Percentiles rank a stretch among this genome's conserved stretches.
Evolutionary conservation across 495 filamentous ascomycete genomes (phyloP).

Genomic region (Penicillium waksmanii): DNA sequence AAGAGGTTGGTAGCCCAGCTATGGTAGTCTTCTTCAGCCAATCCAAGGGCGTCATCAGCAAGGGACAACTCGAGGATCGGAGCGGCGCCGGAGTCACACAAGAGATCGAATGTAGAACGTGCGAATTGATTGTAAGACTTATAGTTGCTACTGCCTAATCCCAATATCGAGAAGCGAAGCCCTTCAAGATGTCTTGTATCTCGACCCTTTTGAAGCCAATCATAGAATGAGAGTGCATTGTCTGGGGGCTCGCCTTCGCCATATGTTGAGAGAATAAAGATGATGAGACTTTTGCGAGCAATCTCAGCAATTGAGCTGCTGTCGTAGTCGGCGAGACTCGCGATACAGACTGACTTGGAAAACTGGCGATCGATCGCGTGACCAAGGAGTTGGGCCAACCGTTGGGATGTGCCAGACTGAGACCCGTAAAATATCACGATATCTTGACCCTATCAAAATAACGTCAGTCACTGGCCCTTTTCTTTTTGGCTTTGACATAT

Average conservation of each 20-base stretch:
- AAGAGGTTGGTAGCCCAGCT: no score
- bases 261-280: slow-evolving; percentile 49
- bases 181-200: background rate
- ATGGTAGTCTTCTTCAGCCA: no score
- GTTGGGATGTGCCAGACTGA: slow-evolving; percentile 48
- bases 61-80: no score
- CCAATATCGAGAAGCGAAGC: slow-evolving; percentile 30
- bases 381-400: slow-evolving; percentile 37
- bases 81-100: background rate
- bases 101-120: no score
- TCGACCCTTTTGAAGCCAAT: background rate
- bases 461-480: no score
- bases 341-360: slow-evolving; percentile 28
- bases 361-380: slow-evolving; percentile 37
- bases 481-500: no score
- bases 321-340: slow-evolving; percentile 47
- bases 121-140: slow-evolving; percentile 42
- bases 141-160: slow-evolving; percentile 44
- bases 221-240: slow-evolving; percentile 36
- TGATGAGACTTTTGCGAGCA: slow-evolving; percentile 29
- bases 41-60: no score
- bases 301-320: slow-evolving; percentile 31
- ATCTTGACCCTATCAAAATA: background rate
- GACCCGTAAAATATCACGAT: slow-evolving; percentile 50
- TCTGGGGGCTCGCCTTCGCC: slow-evolving; percentile 53